Evolutionary conservation across 108 stramenopile species (phyloP).

Genomic region (Pseudonitzschia multiseries): DNA sequence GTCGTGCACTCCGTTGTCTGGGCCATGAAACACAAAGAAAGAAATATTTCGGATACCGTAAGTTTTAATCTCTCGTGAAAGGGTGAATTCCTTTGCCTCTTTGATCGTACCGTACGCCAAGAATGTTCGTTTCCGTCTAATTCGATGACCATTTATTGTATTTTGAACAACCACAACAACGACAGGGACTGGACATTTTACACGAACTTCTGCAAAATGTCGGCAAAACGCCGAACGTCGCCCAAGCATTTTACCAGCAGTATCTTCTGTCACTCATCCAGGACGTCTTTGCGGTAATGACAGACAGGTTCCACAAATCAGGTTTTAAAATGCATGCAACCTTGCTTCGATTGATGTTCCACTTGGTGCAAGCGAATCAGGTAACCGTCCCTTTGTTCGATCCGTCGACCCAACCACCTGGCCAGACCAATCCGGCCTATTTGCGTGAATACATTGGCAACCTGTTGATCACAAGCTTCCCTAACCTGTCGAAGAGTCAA

Average conservation of each 20-base stretch:
- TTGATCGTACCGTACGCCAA: not conserved
- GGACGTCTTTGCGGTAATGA: conserved; percentile 98
- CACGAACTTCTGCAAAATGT: conserved; percentile 93
- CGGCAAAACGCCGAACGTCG: conserved; percentile 83
- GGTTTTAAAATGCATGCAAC: conserved; percentile 99
- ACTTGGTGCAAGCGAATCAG: conserved; percentile 92
- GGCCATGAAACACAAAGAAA: conserved; percentile 99
- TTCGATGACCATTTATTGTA: not conserved
- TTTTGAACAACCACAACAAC: not conserved
- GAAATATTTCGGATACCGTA: conserved; percentile 94
- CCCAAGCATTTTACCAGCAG: conserved; percentile 96
- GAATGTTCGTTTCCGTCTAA: not conserved
- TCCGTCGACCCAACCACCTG: conserved; percentile 65
- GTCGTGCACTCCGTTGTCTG: conserved; percentile 98
- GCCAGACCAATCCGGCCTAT: conserved; percentile 87
- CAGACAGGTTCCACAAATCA: conserved; percentile 97
- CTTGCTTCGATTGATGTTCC: conserved; percentile 94
- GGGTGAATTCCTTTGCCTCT: not conserved
- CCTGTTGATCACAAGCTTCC: conserved; percentile 91
- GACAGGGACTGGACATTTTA: conserved; percentile 94
- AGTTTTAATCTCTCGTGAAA: conserved; percentile 16
- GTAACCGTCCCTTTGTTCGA: conserved; percentile 95
- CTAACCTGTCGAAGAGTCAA: conserved; percentile 90
- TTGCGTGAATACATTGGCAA: conserved; percentile 90
- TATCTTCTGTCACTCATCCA: conserved; percentile 95